A percentile compares a stretch with the other conserved stretches of the same genome.
phyloP scores from a whole-genome alignment of 257 asterid species.

The Euphrasia confusa region DNA sequence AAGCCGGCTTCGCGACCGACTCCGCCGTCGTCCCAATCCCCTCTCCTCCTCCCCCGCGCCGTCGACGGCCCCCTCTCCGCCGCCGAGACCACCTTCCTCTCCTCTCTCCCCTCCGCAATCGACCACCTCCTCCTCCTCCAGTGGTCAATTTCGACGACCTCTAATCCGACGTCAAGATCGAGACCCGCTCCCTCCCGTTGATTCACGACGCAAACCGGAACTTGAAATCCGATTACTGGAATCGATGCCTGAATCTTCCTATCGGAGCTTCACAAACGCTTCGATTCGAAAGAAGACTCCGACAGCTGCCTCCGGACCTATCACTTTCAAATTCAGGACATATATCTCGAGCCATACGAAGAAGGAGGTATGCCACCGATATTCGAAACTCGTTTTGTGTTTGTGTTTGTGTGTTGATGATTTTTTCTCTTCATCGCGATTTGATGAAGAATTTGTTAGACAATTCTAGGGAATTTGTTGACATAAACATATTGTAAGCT shows the following conservation, averaged over 20 bases:
- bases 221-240: conserved; percentile 76
- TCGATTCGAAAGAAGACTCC: conserved; percentile 47
- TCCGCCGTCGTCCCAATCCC: no score
- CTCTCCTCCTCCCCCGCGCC: no score
- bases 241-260: conserved; percentile 80
- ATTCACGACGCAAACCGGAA: no score
- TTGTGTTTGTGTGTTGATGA: conserved; percentile 7
- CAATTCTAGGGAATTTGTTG: neutral
- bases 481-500: neutral
- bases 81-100: no score
- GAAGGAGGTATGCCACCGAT: conserved; percentile 66
- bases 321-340: conserved; percentile 80
- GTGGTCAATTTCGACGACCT: no score
- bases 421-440: conserved; percentile 18
- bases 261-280: conserved; percentile 65
- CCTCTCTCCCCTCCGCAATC: no score
- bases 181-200: no score
- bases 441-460: conserved; percentile 1
- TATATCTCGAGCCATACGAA: conserved; percentile 71
- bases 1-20: no score
- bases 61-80: no score
- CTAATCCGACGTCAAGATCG: no score
- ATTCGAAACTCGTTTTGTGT: conserved; percentile 3
- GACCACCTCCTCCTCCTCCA: no score
- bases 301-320: conserved; percentile 62